Evolutionary conservation across 371 early-diverging fungal genomes (phyloP), one percentile per base, ranked within the genome.

Genomic region (Mortierella sp.): DNA sequence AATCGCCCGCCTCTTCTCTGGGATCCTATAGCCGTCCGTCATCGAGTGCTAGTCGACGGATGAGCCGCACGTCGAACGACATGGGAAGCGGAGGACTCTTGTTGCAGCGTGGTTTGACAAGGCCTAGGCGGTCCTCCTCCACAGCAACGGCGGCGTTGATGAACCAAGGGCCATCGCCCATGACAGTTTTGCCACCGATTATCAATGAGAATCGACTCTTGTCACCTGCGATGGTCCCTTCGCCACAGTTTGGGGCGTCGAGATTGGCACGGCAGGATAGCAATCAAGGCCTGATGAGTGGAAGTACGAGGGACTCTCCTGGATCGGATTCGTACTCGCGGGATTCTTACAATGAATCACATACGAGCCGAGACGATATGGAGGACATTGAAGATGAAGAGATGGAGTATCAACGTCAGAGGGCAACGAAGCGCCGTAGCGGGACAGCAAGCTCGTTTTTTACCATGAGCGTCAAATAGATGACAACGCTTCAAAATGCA

Each of bases 351-450:
- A 61, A 64, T 31, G 64, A 60, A 23, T 61, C 67, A 21, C 54
- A 54, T 31, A 42, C 54, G 10, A 67, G 54, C 31, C 53, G 67
- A 2, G 49, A 64, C 21, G 72, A 72, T 26, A 61, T 72, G 57
- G 72, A 72, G 43, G 73, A 64, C 24, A 58, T 64, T 27, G 56
- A 64, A 46, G 67, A 72, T 10, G 67, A 67, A 43, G 55, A 62
- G 34, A 58, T 47, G 19, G 72, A 72, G 30, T 58, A 45, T 31
- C 31, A 62, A 24, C 50, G 67, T 10, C 58, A 53, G 30, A 62
- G 76, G 23, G 76, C 76, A 2, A 63, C 76, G 9, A 74, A 74
- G 52, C 58, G 76, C 24, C 64, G 69, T 9, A 74, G 76, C 30
- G 76, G 76, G 43, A 67, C 49, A 24, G 43, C 50, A 23, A 51